These are phyloP conservation scores for Ormosia semicastrata DNA, from an alignment of 306 rosid species.

Conservation along the genomic window DNA sequence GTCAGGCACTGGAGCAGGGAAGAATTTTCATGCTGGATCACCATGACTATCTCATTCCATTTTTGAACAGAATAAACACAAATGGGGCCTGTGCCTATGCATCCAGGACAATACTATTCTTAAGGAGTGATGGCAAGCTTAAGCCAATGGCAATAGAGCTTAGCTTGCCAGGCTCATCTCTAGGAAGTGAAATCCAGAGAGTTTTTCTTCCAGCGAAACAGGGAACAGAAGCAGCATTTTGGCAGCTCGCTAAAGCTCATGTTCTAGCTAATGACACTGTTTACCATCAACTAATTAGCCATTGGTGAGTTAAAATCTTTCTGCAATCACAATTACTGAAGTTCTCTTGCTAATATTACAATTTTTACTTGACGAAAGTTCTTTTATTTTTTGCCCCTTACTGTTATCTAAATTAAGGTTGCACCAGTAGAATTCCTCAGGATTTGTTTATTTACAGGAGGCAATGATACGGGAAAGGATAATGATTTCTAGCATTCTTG, in stretches of 20 bases:
- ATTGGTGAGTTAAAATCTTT: constrained; percentile 56
- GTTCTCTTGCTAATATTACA: background rate
- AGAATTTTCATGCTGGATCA: constrained; percentile 68
- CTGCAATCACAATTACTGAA: background rate
- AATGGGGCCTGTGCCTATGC: constrained; percentile 55
- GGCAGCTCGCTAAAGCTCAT: constrained; percentile 79
- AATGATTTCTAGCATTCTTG: background rate
- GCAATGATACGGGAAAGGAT: background rate
- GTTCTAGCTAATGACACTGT: constrained; percentile 68
- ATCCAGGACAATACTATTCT: constrained; percentile 64
- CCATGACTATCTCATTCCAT: constrained; percentile 69
- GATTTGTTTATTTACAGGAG: background rate
- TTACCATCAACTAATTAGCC: constrained; percentile 69
- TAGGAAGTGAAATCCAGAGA: constrained; percentile 27
- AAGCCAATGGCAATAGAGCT: constrained; percentile 76
- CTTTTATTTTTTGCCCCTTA: background rate
- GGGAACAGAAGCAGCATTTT: constrained; percentile 64
- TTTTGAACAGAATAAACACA: constrained; percentile 54
- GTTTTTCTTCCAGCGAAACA: constrained; percentile 52
- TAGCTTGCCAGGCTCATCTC: constrained; percentile 40
- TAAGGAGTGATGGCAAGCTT: constrained; percentile 56
- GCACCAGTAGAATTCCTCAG: background rate
- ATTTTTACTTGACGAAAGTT: background rate
- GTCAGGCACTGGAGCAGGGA: constrained; percentile 52
- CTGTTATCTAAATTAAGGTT: background rate